Evolutionary conservation across 1,284 basidiomycete genomes (phyloP).

Genomic region (Austroboletus sp.): DNA sequence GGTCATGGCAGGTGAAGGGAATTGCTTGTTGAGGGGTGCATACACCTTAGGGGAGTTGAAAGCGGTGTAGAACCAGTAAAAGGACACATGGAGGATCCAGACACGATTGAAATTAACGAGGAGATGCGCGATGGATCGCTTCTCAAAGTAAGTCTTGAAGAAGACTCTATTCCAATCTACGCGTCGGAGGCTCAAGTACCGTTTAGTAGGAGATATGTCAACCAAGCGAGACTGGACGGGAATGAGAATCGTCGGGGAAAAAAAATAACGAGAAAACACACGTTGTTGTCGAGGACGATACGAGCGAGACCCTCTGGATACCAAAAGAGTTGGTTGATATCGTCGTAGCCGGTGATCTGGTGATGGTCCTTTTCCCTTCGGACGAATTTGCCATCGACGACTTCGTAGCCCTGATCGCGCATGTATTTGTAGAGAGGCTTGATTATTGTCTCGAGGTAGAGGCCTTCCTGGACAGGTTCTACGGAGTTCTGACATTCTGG

Average conservation of each 20-base stretch:
- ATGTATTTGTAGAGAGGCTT: conserved; percentile 95
- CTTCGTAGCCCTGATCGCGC: conserved; percentile 96
- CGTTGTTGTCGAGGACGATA: conserved; percentile 84
- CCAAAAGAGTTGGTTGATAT: conserved; percentile 99
- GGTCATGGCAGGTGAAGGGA: conserved; percentile 70
- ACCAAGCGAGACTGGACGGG: conserved; percentile 72
- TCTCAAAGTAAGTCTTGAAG: conserved; percentile 96
- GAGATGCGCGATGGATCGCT: conserved; percentile 85
- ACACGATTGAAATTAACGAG: conserved; percentile 96
- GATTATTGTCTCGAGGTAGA: conserved; percentile 88
- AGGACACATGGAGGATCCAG: conserved; percentile 87
- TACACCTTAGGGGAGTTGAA: conserved; percentile 96
- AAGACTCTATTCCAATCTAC: conserved; percentile 90
- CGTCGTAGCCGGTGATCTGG: conserved; percentile 95
- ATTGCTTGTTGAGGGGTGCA: conserved; percentile 54
- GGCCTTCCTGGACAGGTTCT: conserved; percentile 90
- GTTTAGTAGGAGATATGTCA: conserved; percentile 82
- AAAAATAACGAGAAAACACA: conserved; percentile 33
- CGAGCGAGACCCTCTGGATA: conserved; percentile 96
- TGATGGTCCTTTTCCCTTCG: conserved; percentile 92
- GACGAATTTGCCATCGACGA: conserved; percentile 92
- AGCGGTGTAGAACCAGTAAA: conserved; percentile 92
- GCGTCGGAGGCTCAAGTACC: conserved; percentile 84
- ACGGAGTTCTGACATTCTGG: conserved; percentile 94
- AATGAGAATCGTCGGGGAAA: conserved; percentile 6